Base-by-base conservation (phyloP, 352 stramenopile genomes). In the Phytophthora capsici region DNA sequence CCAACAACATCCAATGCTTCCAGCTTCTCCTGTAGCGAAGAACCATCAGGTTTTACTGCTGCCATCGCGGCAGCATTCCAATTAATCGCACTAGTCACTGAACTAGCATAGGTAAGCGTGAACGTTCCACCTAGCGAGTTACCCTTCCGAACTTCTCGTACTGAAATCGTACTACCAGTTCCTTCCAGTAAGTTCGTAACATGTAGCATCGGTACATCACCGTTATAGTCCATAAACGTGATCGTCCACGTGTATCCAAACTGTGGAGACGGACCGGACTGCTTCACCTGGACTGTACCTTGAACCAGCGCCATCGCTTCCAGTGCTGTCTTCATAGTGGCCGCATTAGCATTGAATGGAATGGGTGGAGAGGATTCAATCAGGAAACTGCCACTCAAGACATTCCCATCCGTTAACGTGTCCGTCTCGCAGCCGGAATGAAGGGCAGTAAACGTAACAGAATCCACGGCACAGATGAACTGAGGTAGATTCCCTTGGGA, bases 391-490 rank as follows among this genome's bases (percentile, higher is more conserved):
- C 88, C 86, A 17, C 73, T 88, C 2, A 95, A 49, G 1, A 79
- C 80, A 25, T 95, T 95, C 14, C 88, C 86, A 54, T 93, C 79
- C 0, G 82, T 90, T 1, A 93, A 60, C 3, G 88, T 94, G 13
- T 84, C 64, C 0, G 80, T 78, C 52, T 86, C 77, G 43, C 85
- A 94, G 3, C 55, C 50, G n/a, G n/a, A n/a, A n/a, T 14, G 75
- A 65, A 13, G 66, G 65, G 32, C 62, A 1, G 37, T 52, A 40
- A 90, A 91, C 5, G 50, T 55, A 7, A 34, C 10, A n/a, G 63
- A 1, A 50, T 93, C 81, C 1, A 80, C 67, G 0, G 76, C 78
- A 34, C 86, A 94, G 26, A 94, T 90, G 23, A 93, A 93, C 58
- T 90, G 82, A 7, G 84, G 84, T 16, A 94, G 13, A 38, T 93